A percentile compares a stretch with the other conserved stretches of the same genome.
These are phyloP conservation scores for Avena eriantha DNA, from an alignment of 176 grass and related monocot species.

Conservation along the genomic window DNA sequence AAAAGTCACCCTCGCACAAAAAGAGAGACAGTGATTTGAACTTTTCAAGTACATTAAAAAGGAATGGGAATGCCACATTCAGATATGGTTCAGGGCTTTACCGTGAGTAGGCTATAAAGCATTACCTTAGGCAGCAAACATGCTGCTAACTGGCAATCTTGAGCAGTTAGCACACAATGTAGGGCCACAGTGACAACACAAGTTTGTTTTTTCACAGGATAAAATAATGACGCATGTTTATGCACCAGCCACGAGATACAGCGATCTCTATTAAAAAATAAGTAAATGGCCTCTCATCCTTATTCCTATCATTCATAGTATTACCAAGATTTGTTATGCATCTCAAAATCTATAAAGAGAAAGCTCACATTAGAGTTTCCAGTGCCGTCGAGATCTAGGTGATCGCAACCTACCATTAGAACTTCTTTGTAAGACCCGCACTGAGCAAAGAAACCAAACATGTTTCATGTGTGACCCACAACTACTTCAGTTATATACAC, in stretches of 20 bases:
- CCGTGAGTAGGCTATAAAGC: not conserved
- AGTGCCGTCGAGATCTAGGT: not conserved
- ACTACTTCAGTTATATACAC: not conserved
- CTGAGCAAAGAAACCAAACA: not conserved
- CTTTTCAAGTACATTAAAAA: not conserved
- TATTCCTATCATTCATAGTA: not conserved
- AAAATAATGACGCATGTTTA: not conserved
- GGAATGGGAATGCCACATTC: not conserved
- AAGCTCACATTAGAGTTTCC: not conserved
- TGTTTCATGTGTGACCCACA: not conserved
- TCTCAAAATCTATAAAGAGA: not conserved
- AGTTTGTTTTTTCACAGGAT: constrained; percentile 3
- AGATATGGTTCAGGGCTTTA: not conserved
- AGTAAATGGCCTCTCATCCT: not conserved
- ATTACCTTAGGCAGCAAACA: constrained; percentile 8
- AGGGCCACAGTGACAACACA: not conserved
- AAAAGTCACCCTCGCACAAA: not conserved
- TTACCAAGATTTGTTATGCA: not conserved
- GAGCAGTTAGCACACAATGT: not conserved
- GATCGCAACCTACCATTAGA: not conserved
- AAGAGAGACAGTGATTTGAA: constrained; percentile 1
- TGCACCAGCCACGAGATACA: not conserved
- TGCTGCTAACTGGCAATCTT: not conserved
- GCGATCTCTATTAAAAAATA: not conserved
- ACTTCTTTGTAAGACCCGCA: not conserved